phyloP scores from a whole-genome alignment of 495 filamentous ascomycete genomes.

The Acidomyces sp. region DNA sequence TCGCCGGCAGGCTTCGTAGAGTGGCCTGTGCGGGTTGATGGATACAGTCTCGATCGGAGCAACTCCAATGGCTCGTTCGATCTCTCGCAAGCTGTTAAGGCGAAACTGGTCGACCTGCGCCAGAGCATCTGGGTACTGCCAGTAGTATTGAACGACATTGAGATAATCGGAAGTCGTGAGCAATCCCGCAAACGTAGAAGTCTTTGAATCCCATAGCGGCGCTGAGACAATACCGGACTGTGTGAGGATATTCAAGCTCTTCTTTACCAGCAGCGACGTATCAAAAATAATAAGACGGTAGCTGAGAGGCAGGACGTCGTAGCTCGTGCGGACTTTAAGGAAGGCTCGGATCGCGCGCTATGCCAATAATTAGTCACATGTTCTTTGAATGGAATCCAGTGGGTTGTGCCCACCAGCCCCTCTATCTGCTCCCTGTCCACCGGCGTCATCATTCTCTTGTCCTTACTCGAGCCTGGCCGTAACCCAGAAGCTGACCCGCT shows the following conservation, averaged over 20 bases:
- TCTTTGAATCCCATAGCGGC: constrained; percentile 91
- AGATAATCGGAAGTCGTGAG: constrained; percentile 95
- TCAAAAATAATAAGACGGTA: constrained; percentile 94
- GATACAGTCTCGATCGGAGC: constrained; percentile 88
- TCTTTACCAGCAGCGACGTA: constrained; percentile 86
- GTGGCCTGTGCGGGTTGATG: constrained; percentile 72
- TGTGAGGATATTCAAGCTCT: constrained; percentile 90
- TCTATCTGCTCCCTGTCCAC: constrained; percentile 86
- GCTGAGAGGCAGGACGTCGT: constrained; percentile 96
- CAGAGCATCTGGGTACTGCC: constrained; percentile 87
- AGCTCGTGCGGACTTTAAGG: constrained; percentile 88
- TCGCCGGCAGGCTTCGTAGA: constrained; percentile 88
- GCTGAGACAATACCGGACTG: constrained; percentile 95
- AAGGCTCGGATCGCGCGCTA: constrained; percentile 89
- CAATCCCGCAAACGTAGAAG: constrained; percentile 84
- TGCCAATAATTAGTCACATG: constrained; percentile 15
- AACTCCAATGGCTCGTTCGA: constrained; percentile 86
- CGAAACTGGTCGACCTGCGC: constrained; percentile 87
- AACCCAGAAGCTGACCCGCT: background rate
- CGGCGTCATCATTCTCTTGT: constrained; percentile 41
- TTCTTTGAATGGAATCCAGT: too few species aligned
- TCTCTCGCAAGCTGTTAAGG: constrained; percentile 82
- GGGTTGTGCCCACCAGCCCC: constrained; percentile 73
- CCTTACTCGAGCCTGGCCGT: constrained; percentile 1
- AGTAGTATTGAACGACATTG: constrained; percentile 99